Conservation (phyloP, 208 protist species). For the Trypanosoma scelopori region DNA sequence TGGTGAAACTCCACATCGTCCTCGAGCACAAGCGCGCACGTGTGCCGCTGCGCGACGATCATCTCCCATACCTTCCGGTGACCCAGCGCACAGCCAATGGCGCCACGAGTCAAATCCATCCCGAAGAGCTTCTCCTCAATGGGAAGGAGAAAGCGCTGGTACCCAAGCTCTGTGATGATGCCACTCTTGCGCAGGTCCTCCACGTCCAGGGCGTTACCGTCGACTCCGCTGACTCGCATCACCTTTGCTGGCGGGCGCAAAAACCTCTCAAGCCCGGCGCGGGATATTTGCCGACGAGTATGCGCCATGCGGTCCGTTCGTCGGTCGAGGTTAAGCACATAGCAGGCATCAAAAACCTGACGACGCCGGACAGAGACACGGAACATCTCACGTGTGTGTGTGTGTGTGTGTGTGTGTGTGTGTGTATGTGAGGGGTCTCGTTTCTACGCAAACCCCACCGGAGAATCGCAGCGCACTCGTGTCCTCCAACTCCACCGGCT, state of each 20-base stretch:
- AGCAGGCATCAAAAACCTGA: slow-evolving; percentile 87
- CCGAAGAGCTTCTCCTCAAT: slow-evolving; percentile 86
- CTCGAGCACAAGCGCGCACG: slow-evolving; percentile 79
- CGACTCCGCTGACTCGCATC: slow-evolving; percentile 70
- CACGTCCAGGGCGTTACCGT: slow-evolving; percentile 67
- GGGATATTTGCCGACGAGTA: slow-evolving; percentile 59
- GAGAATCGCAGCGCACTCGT: not conserved
- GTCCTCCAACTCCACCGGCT: not conserved
- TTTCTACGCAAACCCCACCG: slow-evolving; percentile 1
- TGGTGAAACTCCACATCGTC: slow-evolving; percentile 91
- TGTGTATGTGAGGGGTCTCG: not conserved
- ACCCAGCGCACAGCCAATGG: slow-evolving; percentile 85
- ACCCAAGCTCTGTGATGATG: slow-evolving; percentile 71
- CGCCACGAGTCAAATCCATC: slow-evolving; percentile 89
- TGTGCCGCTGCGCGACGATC: slow-evolving; percentile 39
- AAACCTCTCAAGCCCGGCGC: slow-evolving; percentile 54
- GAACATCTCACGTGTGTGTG: slow-evolving; percentile 32
- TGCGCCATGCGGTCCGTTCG: slow-evolving; percentile 80
- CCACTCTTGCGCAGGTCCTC: slow-evolving; percentile 41
- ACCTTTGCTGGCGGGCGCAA: slow-evolving; percentile 45
- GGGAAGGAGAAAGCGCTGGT: slow-evolving; percentile 68
- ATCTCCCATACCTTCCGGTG: slow-evolving; percentile 83
- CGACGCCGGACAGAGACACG: slow-evolving; percentile 20
- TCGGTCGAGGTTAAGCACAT: slow-evolving; percentile 88
- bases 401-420: too few species aligned